Evolutionary conservation across 2,329 filamentous ascomycete genomes (phyloP).

Genomic region (Penicillium hesseltinei): DNA sequence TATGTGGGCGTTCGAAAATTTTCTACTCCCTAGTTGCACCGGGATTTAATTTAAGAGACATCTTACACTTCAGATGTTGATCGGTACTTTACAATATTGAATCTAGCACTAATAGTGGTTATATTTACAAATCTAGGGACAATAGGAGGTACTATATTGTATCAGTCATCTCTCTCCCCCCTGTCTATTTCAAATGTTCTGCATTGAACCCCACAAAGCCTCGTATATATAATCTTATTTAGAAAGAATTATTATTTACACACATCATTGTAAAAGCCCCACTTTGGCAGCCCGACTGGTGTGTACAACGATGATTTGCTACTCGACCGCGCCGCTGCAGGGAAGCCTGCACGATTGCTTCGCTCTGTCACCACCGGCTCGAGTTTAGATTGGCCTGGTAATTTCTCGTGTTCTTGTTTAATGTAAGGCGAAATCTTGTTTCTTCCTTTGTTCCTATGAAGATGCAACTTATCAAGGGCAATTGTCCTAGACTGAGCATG

Average conservation of each 20-base stretch:
- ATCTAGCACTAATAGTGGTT: background rate
- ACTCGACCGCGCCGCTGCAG: slow-evolving; percentile 15
- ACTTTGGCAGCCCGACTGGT: slow-evolving; percentile 21
- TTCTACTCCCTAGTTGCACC: background rate
- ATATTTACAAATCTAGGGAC: background rate
- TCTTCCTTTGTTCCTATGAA: background rate
- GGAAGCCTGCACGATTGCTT: slow-evolving; percentile 19
- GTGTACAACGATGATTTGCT: slow-evolving; percentile 30
- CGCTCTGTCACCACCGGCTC: slow-evolving; percentile 14
- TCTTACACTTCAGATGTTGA: background rate
- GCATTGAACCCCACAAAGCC: background rate
- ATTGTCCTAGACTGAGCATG: background rate
- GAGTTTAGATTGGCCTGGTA: slow-evolving; percentile 19
- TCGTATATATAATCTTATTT: background rate
- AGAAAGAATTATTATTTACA: slow-evolving; percentile 9
- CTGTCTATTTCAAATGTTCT: slow-evolving; percentile 1
- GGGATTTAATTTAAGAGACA: background rate
- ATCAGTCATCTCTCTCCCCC: background rate
- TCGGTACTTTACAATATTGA: background rate
- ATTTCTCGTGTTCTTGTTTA: background rate
- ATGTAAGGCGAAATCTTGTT: background rate
- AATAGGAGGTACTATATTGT: background rate
- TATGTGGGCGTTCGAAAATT: slow-evolving; percentile 16
- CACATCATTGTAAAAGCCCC: slow-evolving; percentile 21
- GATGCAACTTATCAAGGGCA: background rate